Evolutionary conservation across 768 basidiomycete species (phyloP).

Genomic region (Lentinula aciculospora): DNA sequence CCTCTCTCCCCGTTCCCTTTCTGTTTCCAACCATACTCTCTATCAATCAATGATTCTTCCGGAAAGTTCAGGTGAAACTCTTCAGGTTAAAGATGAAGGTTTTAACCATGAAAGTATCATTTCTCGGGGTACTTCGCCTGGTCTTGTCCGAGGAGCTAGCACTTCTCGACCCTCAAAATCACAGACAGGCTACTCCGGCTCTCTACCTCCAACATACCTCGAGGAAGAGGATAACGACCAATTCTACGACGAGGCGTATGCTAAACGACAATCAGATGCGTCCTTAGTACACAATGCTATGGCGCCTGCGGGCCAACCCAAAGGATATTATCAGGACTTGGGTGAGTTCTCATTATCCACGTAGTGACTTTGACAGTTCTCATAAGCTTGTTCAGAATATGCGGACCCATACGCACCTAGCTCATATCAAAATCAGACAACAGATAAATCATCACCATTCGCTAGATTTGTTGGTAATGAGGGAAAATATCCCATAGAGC

Average conservation of each 20-base stretch:
- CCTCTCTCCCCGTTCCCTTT: neutral
- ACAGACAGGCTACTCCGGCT: neutral
- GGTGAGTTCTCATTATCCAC: constrained; percentile 22
- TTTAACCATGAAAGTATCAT: constrained; percentile 15
- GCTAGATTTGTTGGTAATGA: constrained; percentile 32
- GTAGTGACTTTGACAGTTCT: neutral
- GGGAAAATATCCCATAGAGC: constrained; percentile 60
- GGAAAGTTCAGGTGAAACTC: neutral
- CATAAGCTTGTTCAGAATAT: constrained; percentile 41
- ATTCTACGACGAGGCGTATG: constrained; percentile 18
- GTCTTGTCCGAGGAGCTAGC: constrained; percentile 12
- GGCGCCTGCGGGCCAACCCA: constrained; percentile 23
- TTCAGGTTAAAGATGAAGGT: constrained; percentile 12
- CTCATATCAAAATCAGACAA: constrained; percentile 14
- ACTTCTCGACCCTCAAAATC: neutral
- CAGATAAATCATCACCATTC: constrained; percentile 38
- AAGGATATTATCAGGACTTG: constrained; percentile 42
- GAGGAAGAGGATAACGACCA: constrained; percentile 20
- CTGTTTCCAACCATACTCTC: neutral
- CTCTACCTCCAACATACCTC: constrained; percentile 13
- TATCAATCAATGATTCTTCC: neutral
- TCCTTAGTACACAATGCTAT: constrained; percentile 45
- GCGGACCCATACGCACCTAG: constrained; percentile 42
- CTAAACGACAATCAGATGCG: constrained; percentile 24
- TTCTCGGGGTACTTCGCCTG: constrained; percentile 7